phyloP scores from a whole-genome alignment of 805 yeast genomes.

The Candida chauliodis region DNA sequence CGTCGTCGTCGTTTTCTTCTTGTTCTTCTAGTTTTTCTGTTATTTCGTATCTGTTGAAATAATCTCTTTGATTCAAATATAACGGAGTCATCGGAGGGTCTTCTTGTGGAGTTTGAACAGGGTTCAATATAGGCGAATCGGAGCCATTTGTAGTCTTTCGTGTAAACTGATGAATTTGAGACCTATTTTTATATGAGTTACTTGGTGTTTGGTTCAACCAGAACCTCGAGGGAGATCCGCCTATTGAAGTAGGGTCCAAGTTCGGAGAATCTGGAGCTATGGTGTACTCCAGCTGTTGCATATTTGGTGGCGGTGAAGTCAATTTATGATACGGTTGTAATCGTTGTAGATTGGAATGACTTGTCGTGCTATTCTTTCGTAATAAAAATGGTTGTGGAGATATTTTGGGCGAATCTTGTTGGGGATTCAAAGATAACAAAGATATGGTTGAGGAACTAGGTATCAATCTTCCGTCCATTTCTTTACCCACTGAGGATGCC shows the following conservation, averaged over 20 bases:
- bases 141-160: slow-evolving; percentile 11
- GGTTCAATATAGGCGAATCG: slow-evolving; percentile 31
- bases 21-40: slow-evolving; percentile 10
- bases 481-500: slow-evolving; percentile 42
- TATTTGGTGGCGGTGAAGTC: slow-evolving; percentile 27
- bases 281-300: slow-evolving; percentile 2
- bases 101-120: slow-evolving; percentile 41
- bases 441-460: slow-evolving; percentile 44
- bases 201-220: slow-evolving; percentile 52
- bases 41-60: slow-evolving; percentile 8
- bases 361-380: slow-evolving; percentile 16
- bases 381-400: slow-evolving; percentile 7
- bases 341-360: slow-evolving; percentile 27
- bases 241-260: slow-evolving; percentile 48
- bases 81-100: slow-evolving; percentile 45
- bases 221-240: slow-evolving; percentile 55
- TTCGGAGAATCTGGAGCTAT: slow-evolving; percentile 48
- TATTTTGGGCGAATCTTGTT: slow-evolving; percentile 10
- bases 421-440: slow-evolving; percentile 31
- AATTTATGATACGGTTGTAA: slow-evolving; percentile 34
- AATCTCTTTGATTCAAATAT: slow-evolving; percentile 15
- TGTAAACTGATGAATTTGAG: slow-evolving; percentile 16
- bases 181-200: slow-evolving; percentile 13
- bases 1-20: slow-evolving; percentile 3
- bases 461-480: slow-evolving; percentile 35